Conservation (phyloP, 139 green algal genomes). For the Pedinophyceae sp. region DNA sequence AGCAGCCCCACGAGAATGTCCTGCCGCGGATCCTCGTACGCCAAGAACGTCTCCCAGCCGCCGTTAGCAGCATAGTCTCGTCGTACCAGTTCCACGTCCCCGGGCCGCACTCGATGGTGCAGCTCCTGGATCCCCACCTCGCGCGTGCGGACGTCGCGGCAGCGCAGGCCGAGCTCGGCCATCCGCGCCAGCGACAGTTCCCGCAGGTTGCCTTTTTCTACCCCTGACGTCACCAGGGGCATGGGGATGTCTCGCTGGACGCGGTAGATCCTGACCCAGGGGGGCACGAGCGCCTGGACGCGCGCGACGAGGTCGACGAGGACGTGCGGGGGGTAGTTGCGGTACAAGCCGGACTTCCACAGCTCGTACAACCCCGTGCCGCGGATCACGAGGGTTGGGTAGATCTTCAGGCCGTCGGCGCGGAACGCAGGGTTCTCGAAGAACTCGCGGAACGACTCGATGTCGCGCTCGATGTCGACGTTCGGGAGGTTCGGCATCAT, state of each 20-base stretch:
- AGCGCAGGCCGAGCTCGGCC: constrained; percentile 36
- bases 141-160: constrained; percentile 78
- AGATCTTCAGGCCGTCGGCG: constrained; percentile 85
- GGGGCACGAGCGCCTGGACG: constrained; percentile 76
- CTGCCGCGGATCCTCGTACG: constrained; percentile 80
- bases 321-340: constrained; percentile 73
- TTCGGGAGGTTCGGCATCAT: constrained; percentile 99
- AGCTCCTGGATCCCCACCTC: constrained; percentile 96
- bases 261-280: constrained; percentile 87
- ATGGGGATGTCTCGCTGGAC: constrained; percentile 96
- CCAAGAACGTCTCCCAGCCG: constrained; percentile 94
- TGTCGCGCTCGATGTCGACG: constrained; percentile 90
- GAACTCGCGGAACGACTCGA: constrained; percentile 93
- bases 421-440: constrained; percentile 91
- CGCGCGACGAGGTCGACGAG: constrained; percentile 86
- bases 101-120: constrained; percentile 58
- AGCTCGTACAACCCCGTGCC: constrained; percentile 95
- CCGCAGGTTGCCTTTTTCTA: constrained; percentile 90
- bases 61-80: constrained; percentile 85
- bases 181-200: constrained; percentile 87
- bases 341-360: constrained; percentile 87
- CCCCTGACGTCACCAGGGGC: constrained; percentile 81
- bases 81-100: constrained; percentile 85
- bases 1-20: constrained; percentile 94
- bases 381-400: constrained; percentile 56